Evolutionary conservation across 2,329 filamentous ascomycete species (phyloP), one percentile per base, ranked within the genome.

Genomic region (Aspergillus brasiliensis): DNA sequence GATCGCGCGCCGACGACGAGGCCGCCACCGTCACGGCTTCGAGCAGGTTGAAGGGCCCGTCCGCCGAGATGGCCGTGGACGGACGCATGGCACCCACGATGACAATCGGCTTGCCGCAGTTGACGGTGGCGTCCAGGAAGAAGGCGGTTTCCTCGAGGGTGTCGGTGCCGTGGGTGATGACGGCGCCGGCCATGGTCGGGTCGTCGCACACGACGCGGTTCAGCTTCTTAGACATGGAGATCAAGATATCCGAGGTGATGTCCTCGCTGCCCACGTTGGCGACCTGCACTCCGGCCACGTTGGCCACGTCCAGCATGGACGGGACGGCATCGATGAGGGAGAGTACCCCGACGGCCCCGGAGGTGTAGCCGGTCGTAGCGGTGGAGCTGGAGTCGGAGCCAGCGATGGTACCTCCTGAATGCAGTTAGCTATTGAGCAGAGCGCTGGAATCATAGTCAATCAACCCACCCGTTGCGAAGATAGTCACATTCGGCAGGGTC

Each of bases 111-210:
- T 88, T 88, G 28, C 78, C 77, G 46, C 81, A 84, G 64, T 81
- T 81, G 34, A 87, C 70, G 0, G 84, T 86, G 3, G 84, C 73
- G 62, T 88, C 83, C 8, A 88, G 75, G 75, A 87, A 88, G 75
- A 88, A 88, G 8, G 85, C 83, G 0, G 83, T 83, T 71, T 88
- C 86, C 66, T 88, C 86, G 1, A 89, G 77, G 0, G 84, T 87
- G 66, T 89, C 87, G 8, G 87, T 89, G 51, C 87, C 86, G 66
- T 89, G 86, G 0, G 86, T 88, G 56, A 89, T 75, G 34, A 71
- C 63, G 47, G 70, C 69, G 4, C 67, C 69, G 7, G 67, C 62
- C 65, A 72, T 69, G 37, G 59, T 52, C 4, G 63, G 61, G 8
- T 65, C 63, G 25, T 70, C 62, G 51, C 68, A 72, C 56, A 72